Base-by-base conservation (phyloP, 805 yeast species). In the Metschnikowia proteae region DNA sequence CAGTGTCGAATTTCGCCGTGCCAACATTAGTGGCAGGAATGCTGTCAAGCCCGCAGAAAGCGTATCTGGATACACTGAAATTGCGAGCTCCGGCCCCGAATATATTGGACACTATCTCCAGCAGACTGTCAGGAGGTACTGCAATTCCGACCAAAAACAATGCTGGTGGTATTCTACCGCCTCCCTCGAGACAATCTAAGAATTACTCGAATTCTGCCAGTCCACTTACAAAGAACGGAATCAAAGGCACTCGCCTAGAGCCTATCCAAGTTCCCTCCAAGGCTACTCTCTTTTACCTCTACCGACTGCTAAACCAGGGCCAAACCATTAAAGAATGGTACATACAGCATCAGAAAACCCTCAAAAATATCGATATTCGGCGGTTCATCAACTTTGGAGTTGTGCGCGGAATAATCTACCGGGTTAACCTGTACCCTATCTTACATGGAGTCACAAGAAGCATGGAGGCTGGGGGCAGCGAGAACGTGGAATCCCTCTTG, bases 361-460 rank as follows among this genome's bases (percentile, higher is more conserved):
- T 94, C 13, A 64, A 69, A 27, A 77, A 82, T 53, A 81, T 95
- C 37, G 99, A 94, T 64, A 73, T 94, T 3, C 75, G 98, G 53
- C 71, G 96, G 47, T 88, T 94, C 57, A 72, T 94, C 22, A 81
- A 90, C 17, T 94, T 91, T 72, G 99, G 99, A 1, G 76, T 88
- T 2, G 71, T 88, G 25, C 79, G 89, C 52, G 89, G 96, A 0
- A 60, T 94, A 5, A 84, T 95, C 6, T 90, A 90, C 62, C 69
- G 97, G 45, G 86, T 90, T 1, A 78, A 86, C 47, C 72, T 90
- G 22, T 88, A 81, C 60, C 97, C 98, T 0, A 68, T 88, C 1
- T 64, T 80, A 45, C 70, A 65, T 32, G 63, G 67, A 38, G 60
- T 75, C 10, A 65, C 67, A n/a, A 65, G 67, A 37, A 64, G 72